Evolutionary conservation across 345 rosid genomes (phyloP).

Genomic region (Carallia brachiata): DNA sequence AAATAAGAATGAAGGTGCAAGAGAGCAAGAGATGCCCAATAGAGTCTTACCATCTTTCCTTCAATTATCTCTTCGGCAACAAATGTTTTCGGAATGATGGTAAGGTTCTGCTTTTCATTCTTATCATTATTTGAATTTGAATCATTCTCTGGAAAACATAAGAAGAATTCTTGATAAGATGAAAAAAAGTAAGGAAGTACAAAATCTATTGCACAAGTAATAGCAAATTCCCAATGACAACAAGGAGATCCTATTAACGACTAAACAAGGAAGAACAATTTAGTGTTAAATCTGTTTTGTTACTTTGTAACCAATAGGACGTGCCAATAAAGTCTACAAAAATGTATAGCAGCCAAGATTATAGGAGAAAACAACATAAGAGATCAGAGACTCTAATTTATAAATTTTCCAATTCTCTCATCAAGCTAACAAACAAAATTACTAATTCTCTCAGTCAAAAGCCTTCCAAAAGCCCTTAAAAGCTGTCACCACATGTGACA

Average conservation of each 20-base stretch:
- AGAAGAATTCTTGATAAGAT: slow-evolving; percentile 6
- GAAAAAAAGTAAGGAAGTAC: neutral
- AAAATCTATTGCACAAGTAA: too few species aligned
- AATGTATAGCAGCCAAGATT: too few species aligned
- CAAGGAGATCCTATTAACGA: too few species aligned
- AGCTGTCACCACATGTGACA: neutral
- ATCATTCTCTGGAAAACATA: slow-evolving; percentile 45
- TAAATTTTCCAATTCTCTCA: neutral
- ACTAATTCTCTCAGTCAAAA: neutral
- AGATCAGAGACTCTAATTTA: too few species aligned
- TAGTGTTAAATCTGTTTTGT: too few species aligned
- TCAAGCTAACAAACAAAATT: neutral
- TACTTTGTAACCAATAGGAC: too few species aligned
- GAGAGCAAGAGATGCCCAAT: slow-evolving; percentile 3
- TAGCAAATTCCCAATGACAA: too few species aligned
- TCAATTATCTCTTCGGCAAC: slow-evolving; percentile 59
- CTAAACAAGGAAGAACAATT: too few species aligned
- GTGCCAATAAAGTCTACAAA: too few species aligned
- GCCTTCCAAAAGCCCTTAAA: neutral
- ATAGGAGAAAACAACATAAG: too few species aligned
- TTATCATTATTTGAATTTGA: slow-evolving; percentile 30
- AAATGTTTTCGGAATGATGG: slow-evolving; percentile 52
- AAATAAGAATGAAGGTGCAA: neutral
- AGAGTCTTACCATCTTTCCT: slow-evolving; percentile 59
- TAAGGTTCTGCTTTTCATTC: slow-evolving; percentile 45